These are phyloP conservation scores for Neoascochyta sp. DNA, from an alignment of 2,329 filamentous ascomycete genomes.

Conservation along the genomic window DNA sequence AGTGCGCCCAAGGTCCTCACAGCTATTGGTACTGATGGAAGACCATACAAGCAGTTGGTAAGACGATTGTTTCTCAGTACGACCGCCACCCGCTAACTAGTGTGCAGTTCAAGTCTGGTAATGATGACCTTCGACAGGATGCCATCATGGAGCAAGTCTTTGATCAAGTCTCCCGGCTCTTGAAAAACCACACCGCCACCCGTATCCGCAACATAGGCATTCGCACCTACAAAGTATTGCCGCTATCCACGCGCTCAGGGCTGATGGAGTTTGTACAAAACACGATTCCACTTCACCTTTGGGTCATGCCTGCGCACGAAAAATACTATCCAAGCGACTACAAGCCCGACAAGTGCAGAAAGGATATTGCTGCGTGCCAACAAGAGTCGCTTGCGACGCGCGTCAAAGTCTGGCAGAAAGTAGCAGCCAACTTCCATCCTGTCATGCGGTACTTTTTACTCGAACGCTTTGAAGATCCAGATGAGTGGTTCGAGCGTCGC, in stretches of 20 bases:
- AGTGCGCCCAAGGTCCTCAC: slow-evolving; percentile 94
- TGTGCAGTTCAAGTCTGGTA: slow-evolving; percentile 79
- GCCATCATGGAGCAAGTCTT: slow-evolving; percentile 99
- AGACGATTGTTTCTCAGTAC: slow-evolving; percentile 14
- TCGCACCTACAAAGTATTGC: slow-evolving; percentile 94
- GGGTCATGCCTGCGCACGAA: slow-evolving; percentile 84
- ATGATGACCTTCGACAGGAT: slow-evolving; percentile 94
- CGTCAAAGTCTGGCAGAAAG: slow-evolving; percentile 69
- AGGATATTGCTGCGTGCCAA: slow-evolving; percentile 72
- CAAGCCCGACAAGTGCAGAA: slow-evolving; percentile 71
- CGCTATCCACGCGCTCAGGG: slow-evolving; percentile 77
- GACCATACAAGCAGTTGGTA: slow-evolving; percentile 78
- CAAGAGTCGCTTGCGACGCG: slow-evolving; percentile 66
- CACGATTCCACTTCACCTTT: slow-evolving; percentile 88
- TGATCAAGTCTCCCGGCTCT: slow-evolving; percentile 84
- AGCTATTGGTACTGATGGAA: slow-evolving; percentile 71
- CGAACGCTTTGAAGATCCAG: slow-evolving; percentile 87
- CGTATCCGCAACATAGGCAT: slow-evolving; percentile 86
- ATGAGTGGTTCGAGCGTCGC: slow-evolving; percentile 90
- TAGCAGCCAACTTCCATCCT: slow-evolving; percentile 79
- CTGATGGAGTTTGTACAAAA: slow-evolving; percentile 97
- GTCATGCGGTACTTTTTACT: slow-evolving; percentile 98
- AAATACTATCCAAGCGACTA: slow-evolving; percentile 81
- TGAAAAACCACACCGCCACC: slow-evolving; percentile 81
- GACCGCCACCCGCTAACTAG: slow-evolving; percentile 5